phyloP scores from a whole-genome alignment of 768 basidiomycete species.

The Russula brevipes region DNA sequence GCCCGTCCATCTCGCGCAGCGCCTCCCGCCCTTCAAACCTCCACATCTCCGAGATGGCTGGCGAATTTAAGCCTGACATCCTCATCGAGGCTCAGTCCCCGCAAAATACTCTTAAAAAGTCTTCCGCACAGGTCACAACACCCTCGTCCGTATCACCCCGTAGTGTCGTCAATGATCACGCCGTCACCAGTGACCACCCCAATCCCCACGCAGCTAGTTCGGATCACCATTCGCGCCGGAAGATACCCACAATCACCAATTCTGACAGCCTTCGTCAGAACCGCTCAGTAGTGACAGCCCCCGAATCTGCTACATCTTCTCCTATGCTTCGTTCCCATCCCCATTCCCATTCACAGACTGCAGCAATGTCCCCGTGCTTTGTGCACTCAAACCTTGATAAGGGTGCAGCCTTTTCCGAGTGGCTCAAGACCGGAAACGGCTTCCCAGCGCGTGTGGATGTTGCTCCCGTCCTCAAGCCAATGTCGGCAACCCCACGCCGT shows the following conservation, averaged over 20 bases:
- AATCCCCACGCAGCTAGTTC: background rate
- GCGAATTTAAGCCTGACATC: slow-evolving; percentile 36
- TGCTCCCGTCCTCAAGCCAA: slow-evolving; percentile 43
- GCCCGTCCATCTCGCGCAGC: slow-evolving; percentile 39
- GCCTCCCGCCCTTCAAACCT: slow-evolving; percentile 35
- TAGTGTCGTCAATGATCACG: background rate
- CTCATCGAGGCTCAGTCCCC: slow-evolving; percentile 37
- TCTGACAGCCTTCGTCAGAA: background rate
- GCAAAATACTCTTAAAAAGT: slow-evolving; percentile 17
- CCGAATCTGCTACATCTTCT: background rate
- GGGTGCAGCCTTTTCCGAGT: slow-evolving; percentile 70
- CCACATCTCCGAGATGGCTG: slow-evolving; percentile 30
- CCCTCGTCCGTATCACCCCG: background rate
- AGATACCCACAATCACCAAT: background rate
- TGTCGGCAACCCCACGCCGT: slow-evolving; percentile 24
- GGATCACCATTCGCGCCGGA: background rate
- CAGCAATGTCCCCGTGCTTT: slow-evolving; percentile 75
- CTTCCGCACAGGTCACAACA: background rate
- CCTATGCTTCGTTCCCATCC: slow-evolving; percentile 21
- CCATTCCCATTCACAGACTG: slow-evolving; percentile 30
- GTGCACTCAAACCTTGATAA: slow-evolving; percentile 90
- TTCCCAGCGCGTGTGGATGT: slow-evolving; percentile 42
- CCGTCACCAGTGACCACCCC: background rate
- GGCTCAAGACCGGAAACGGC: slow-evolving; percentile 40
- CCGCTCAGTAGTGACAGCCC: slow-evolving; percentile 10